phyloP scores from a whole-genome alignment of 441 rosid species.

The Arabidopsis lyrata region DNA sequence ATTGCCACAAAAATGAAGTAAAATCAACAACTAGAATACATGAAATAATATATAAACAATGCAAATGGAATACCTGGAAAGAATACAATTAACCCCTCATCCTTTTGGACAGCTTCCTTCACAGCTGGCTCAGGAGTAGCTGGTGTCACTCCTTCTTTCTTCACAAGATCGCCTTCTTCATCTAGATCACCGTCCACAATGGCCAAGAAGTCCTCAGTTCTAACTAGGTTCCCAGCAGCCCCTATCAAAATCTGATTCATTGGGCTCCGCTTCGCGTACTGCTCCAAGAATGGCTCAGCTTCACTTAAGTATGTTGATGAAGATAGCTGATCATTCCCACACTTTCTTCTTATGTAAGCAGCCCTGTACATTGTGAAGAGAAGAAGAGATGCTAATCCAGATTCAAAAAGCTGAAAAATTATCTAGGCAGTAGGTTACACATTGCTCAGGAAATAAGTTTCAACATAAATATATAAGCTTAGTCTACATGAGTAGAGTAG shows the following conservation, averaged over 20 bases:
- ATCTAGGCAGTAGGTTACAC: constrained; percentile 6
- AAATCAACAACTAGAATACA: constrained; percentile 13
- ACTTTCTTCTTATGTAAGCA: constrained; percentile 69
- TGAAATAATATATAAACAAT: constrained; percentile 1
- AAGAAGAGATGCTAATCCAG: constrained; percentile 26
- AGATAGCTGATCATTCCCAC: constrained; percentile 72
- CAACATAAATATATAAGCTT: constrained; percentile 9
- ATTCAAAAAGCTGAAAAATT: constrained; percentile 6
- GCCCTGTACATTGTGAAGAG: constrained; percentile 63
- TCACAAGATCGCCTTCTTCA: constrained; percentile 91
- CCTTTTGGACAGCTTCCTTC: constrained; percentile 67
- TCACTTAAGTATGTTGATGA: constrained; percentile 84
- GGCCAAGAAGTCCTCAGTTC: constrained; percentile 87
- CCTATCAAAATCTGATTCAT: constrained; percentile 85
- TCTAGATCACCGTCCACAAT: constrained; percentile 75
- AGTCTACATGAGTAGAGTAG: constrained; percentile 34
- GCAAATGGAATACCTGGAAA: constrained; percentile 76
- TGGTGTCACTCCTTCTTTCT: constrained; percentile 57
- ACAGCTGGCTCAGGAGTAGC: constrained; percentile 54
- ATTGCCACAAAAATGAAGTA: constrained; percentile 16
- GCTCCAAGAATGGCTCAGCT: constrained; percentile 97
- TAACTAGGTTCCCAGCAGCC: constrained; percentile 83
- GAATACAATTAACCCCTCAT: constrained; percentile 85
- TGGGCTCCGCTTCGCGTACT: constrained; percentile 77
- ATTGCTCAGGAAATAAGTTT: constrained; percentile 16